These are phyloP conservation scores for Chlorella ohadii DNA, from an alignment of 139 green algal genomes.

Conservation along the genomic window DNA sequence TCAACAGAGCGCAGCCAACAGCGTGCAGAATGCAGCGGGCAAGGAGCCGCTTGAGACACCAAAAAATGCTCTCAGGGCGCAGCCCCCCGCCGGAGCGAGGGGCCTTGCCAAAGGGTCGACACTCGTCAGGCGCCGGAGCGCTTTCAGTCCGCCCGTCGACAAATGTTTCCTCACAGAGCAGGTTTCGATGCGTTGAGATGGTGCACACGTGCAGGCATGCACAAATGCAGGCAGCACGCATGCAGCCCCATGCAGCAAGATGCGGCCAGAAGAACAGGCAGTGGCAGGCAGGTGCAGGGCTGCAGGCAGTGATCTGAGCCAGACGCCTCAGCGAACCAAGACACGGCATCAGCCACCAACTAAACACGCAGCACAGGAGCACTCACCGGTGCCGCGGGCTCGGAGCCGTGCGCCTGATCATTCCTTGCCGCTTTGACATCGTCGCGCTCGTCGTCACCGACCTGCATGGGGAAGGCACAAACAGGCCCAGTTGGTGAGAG, in stretches of 20 bases:
- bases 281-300: too few species aligned
- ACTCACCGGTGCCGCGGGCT: constrained; percentile 12
- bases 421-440: not conserved
- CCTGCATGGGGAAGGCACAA: not conserved
- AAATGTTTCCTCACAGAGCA: not conserved
- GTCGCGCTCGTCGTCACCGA: constrained; percentile 17
- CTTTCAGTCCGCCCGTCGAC: constrained; percentile 12
- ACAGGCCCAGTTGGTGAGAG: not conserved
- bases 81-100: constrained; percentile 6
- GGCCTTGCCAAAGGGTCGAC: constrained; percentile 4
- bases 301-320: too few species aligned
- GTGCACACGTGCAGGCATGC: too few species aligned
- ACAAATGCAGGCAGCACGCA: not conserved
- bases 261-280: too few species aligned
- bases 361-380: not conserved
- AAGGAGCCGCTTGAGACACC: not conserved
- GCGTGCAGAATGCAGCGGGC: not conserved
- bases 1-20: not conserved
- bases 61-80: not conserved
- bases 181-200: too few species aligned
- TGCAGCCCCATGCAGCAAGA: too few species aligned
- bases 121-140: not conserved
- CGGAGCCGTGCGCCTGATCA: not conserved
- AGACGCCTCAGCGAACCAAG: too few species aligned
- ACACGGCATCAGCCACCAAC: too few species aligned